phyloP scores from a whole-genome alignment of 2,329 filamentous ascomycete genomes.

The Hansfordia pulvinata region DNA sequence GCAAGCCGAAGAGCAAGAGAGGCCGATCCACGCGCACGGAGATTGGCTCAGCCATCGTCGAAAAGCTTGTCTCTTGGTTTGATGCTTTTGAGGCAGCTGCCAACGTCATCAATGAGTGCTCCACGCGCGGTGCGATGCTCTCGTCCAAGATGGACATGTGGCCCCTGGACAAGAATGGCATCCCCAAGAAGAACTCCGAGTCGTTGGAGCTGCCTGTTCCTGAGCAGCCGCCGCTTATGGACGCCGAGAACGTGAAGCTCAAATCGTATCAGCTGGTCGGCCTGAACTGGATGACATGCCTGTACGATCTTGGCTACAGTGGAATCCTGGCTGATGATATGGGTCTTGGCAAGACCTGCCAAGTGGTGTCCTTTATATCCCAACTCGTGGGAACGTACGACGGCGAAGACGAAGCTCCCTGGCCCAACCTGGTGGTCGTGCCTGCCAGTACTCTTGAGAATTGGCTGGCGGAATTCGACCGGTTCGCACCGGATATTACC shows the following conservation, averaged over 20 bases:
- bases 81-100: constrained; percentile 32
- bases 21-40: constrained; percentile 12
- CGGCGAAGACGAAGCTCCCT: constrained; percentile 24
- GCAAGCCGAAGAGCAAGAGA: constrained; percentile 19
- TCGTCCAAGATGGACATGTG: constrained; percentile 13
- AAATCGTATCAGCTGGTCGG: constrained; percentile 93
- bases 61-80: constrained; percentile 29
- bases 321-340: constrained; percentile 96
- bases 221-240: constrained; percentile 66
- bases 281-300: constrained; percentile 81
- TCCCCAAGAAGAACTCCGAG: constrained; percentile 16
- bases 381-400: constrained; percentile 59
- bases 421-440: constrained; percentile 78
- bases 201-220: constrained; percentile 27
- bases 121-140: constrained; percentile 27
- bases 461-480: constrained; percentile 82
- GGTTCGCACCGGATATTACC: constrained; percentile 66
- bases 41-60: constrained; percentile 18
- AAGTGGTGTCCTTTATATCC: constrained; percentile 84
- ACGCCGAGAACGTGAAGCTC: constrained; percentile 52
- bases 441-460: constrained; percentile 92
- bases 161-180: constrained; percentile 19
- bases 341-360: constrained; percentile 92
- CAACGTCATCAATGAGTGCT: constrained; percentile 22
- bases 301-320: constrained; percentile 68